Conservation (phyloP, 1,139 yeast genomes). For the Geotrichum reessii region DNA sequence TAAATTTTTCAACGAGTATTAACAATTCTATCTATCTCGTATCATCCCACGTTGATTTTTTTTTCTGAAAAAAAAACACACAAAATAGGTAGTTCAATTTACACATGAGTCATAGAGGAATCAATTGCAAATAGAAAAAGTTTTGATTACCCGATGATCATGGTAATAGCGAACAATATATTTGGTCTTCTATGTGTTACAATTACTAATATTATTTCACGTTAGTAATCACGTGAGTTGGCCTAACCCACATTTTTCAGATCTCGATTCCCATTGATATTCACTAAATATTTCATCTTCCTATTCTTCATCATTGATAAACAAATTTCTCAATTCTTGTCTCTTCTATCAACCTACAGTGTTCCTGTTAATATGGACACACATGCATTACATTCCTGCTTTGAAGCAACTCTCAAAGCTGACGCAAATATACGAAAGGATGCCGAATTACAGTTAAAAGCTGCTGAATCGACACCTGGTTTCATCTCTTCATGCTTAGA, state of each 20-base stretch:
- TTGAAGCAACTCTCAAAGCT: slow-evolving; percentile 73
- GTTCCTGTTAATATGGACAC: slow-evolving; percentile 53
- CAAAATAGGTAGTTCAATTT: too few relatives aligned
- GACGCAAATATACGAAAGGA: slow-evolving; percentile 55
- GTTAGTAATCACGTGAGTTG: not conserved
- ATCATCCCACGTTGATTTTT: too few relatives aligned
- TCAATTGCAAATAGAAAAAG: too few relatives aligned
- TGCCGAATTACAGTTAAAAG: slow-evolving; percentile 63
- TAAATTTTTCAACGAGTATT: too few relatives aligned
- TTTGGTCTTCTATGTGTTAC: not conserved
- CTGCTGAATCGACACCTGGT: slow-evolving; percentile 56
- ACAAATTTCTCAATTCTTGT: not conserved
- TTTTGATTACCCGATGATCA: too few relatives aligned
- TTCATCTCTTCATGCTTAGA: slow-evolving; percentile 81
- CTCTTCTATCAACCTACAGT: not conserved
- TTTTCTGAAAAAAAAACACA: too few relatives aligned
- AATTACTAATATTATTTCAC: not conserved
- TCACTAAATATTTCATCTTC: not conserved
- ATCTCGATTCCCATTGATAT: not conserved
- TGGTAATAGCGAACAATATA: too few relatives aligned
- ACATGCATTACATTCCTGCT: slow-evolving; percentile 61
- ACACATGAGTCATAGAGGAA: too few relatives aligned
- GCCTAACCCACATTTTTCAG: not conserved
- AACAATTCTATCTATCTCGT: too few relatives aligned
- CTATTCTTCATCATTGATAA: not conserved